phyloP scores from a whole-genome alignment of 2,329 filamentous ascomycete genomes.

The Trichoderma brevicompactum region DNA sequence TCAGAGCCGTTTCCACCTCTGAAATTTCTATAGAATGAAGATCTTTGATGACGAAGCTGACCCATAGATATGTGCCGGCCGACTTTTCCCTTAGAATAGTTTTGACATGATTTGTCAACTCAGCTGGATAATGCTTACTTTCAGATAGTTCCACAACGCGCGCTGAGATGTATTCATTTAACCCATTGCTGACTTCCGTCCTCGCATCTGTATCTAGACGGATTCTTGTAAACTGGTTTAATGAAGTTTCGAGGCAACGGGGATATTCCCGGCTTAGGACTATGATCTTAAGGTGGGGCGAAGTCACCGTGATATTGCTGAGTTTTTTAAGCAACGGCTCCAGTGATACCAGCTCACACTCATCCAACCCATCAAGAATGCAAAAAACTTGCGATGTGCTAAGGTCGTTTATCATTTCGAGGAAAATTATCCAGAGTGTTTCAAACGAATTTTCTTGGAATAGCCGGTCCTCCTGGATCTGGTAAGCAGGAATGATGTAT shows the following conservation, averaged over 20 bases:
- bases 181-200: background rate
- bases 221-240: background rate
- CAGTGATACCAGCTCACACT: background rate
- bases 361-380: background rate
- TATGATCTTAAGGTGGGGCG: background rate
- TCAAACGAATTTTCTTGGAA: background rate
- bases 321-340: background rate
- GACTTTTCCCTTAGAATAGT: background rate
- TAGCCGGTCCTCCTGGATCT: background rate
- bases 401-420: background rate
- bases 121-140: background rate
- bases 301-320: background rate
- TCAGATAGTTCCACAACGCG: background rate
- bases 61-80: background rate
- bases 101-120: background rate
- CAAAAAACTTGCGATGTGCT: background rate
- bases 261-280: background rate
- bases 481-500: background rate
- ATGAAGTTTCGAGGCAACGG: accelerated
- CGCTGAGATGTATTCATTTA: background rate
- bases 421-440: background rate
- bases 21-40: background rate
- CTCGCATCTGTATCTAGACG: slow-evolving; percentile 3
- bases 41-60: slow-evolving; percentile 1
- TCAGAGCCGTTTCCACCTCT: background rate